Base-by-base conservation (phyloP, 208 protist species). In the Trypanosoma boissoni region DNA sequence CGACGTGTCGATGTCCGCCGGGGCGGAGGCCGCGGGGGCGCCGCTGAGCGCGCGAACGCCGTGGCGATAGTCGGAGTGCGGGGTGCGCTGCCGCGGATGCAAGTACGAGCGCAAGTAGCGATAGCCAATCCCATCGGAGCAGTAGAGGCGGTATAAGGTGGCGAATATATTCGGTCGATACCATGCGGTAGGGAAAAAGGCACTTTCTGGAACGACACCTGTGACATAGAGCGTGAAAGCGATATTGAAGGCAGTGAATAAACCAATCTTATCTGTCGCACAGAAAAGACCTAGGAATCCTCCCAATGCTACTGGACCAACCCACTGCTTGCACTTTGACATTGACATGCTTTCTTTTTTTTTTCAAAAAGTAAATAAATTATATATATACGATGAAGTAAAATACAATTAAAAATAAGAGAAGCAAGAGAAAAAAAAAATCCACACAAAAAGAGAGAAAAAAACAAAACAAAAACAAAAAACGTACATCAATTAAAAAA, bases 41-140 rank as follows among this genome's bases (percentile, higher is more conserved):
- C 55, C 67, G 48, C 68, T 69, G 9, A 91, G 48, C 43, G 53
- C 71, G 16, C 80, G 73, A n/a, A 87, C 72, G n/a, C 83, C 87
- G 43, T 66, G 69, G 28, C 80, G 81, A 64, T 80, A 89, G 72
- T 94, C 78, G 0, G 89, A 93, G 64, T 95, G 89, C 3, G 83
- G 84, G 48, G 78, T 72, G 24, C 49, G 42, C 20, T 65, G 46
- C 0, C 78, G 75, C 41, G 59, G 62, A 58, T 95, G 89, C 54
- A 93, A 62, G 54, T 83, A 12, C 12, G 20, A 41, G 36, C 77
- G 69, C 23, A 91, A 41, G 18, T 79, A 53, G 14, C 49, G 55
- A 42, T 92, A 91, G 20, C 84, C 89, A 34, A 95, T 46, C 1
- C 27, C 8, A 34, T 89, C 61, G 21, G 64, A 82, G 70, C 81